These are phyloP conservation scores for Aspergillus pseudoterreus DNA, from an alignment of 2,329 filamentous ascomycete genomes.

Conservation along the genomic window DNA sequence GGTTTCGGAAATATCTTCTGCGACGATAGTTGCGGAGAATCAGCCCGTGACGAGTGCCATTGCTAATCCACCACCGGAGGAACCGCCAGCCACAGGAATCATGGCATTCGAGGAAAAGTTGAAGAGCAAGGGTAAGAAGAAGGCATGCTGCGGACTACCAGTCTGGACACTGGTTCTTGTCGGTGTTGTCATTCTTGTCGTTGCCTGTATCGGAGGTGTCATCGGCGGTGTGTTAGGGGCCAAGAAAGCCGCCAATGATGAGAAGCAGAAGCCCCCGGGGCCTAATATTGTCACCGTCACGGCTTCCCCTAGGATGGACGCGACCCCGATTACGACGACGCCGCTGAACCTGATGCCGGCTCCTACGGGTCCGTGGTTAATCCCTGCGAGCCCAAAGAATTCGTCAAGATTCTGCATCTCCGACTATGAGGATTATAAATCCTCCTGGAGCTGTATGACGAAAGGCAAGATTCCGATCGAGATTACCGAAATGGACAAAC, in stretches of 20 bases:
- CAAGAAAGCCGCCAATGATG: slow-evolving; percentile 31
- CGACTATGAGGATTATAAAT: slow-evolving; percentile 39
- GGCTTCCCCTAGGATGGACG: slow-evolving; percentile 48
- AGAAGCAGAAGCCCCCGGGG: slow-evolving; percentile 17
- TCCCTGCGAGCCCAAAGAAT: slow-evolving; percentile 48
- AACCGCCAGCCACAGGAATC: slow-evolving; percentile 30
- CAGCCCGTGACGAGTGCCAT: slow-evolving; percentile 12
- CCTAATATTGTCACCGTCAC: slow-evolving; percentile 45
- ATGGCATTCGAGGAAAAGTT: slow-evolving; percentile 44
- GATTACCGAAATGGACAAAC: slow-evolving; percentile 21
- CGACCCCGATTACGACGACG: slow-evolving; percentile 46
- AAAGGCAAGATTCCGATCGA: slow-evolving; percentile 32
- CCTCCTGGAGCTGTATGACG: slow-evolving; percentile 50
- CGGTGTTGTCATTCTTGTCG: slow-evolving; percentile 45
- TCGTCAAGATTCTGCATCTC: slow-evolving; percentile 49
- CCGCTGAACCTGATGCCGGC: slow-evolving; percentile 44
- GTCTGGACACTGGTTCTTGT: slow-evolving; percentile 50
- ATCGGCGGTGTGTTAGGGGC: slow-evolving; percentile 53
- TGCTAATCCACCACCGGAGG: slow-evolving; percentile 13
- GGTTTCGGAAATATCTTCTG: slow-evolving; percentile 32
- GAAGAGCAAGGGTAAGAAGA: slow-evolving; percentile 40
- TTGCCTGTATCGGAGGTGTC: slow-evolving; percentile 50
- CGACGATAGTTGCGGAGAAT: slow-evolving; percentile 19
- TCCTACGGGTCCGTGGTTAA: slow-evolving; percentile 48
- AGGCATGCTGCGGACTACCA: slow-evolving; percentile 49